These are phyloP conservation scores for Cadophora gregata DNA, from an alignment of 2,329 filamentous ascomycete species.

Conservation along the genomic window DNA sequence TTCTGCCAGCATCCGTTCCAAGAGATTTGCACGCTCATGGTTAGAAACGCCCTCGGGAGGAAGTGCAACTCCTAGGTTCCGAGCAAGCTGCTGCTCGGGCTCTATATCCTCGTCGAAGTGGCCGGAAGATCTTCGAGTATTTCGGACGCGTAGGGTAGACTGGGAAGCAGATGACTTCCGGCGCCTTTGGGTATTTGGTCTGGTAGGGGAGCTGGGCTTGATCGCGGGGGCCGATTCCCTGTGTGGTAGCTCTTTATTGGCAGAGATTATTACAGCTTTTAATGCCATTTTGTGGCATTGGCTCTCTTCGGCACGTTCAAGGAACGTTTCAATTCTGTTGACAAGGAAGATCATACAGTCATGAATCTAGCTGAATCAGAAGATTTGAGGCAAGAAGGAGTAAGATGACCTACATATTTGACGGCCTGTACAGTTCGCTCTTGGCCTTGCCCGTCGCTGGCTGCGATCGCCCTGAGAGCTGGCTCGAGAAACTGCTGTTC, in stretches of 20 bases:
- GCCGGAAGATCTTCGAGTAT: constrained; percentile 38
- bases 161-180: constrained; percentile 31
- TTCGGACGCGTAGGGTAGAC: constrained; percentile 40
- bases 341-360: constrained; percentile 59
- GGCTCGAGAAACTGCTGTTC: constrained; percentile 71
- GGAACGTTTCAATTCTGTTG: constrained; percentile 52
- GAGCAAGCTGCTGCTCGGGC: constrained; percentile 52
- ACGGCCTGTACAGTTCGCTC: constrained; percentile 54
- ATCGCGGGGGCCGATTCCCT: constrained; percentile 11
- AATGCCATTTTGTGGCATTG: constrained; percentile 53
- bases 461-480: constrained; percentile 54
- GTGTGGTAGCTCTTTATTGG: constrained; percentile 51
- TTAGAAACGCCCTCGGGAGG: constrained; percentile 45
- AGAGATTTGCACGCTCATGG: constrained; percentile 34
- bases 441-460: constrained; percentile 52
- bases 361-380: constrained; percentile 50
- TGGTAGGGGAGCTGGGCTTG: constrained; percentile 28
- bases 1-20: constrained; percentile 46
- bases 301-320: constrained; percentile 51
- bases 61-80: constrained; percentile 53
- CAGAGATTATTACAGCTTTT: constrained; percentile 50
- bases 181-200: constrained; percentile 31
- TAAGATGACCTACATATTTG: constrained; percentile 53
- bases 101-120: constrained; percentile 48
- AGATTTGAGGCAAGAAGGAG: background rate